Base-by-base conservation (phyloP, 345 rosid species). In the Brassica incana region DNA sequence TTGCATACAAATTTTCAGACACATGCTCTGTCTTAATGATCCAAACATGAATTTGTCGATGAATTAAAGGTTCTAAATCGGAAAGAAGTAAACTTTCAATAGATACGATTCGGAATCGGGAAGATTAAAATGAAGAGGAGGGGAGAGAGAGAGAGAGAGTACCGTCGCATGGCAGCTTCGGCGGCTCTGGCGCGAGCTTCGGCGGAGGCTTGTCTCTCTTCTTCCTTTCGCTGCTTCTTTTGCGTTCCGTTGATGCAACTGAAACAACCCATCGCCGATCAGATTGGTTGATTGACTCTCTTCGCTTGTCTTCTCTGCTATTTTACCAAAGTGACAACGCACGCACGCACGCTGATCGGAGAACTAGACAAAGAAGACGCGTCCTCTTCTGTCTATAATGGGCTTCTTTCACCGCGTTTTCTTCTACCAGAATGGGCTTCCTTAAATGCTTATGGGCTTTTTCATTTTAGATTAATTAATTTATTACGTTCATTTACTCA, bases 181-280 rank as follows among this genome's bases (percentile, higher is more conserved):
- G 97, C 98, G 59, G 99, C 97, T 86, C 45, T 95, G 54, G 93
- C 94, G 11, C 99, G 97, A 77, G 97, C 99, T 84, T 91, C 99
- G 4, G 85, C 92, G 16, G 93, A 88, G 67, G 92, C 97, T 76
- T 80, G 64, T 80, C 85, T 79, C 38, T 90, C 98, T 74, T 88
- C 84, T 84, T 93, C 99, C 68, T 79, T 85, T 60, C 90, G 85
- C 81, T 83, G 84, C 71, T 83, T 84, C 76, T 88, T 90, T 69
- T 67, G 77, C 4, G 83, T 88, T 45, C 92, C 94, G 76, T 76
- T 87, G 83, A 95, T 88, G 85, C 98, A 92, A 33, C 85, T 86
- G 75, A 90, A 90, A 74, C 98, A 92, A 59, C 89, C 91, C 88
- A 90, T 88, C 76, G 36, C 74, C 23, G 83, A 74, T 74, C 70